phyloP scores from a whole-genome alignment of 257 asterid species.

The Nicotiana noctiflora region DNA sequence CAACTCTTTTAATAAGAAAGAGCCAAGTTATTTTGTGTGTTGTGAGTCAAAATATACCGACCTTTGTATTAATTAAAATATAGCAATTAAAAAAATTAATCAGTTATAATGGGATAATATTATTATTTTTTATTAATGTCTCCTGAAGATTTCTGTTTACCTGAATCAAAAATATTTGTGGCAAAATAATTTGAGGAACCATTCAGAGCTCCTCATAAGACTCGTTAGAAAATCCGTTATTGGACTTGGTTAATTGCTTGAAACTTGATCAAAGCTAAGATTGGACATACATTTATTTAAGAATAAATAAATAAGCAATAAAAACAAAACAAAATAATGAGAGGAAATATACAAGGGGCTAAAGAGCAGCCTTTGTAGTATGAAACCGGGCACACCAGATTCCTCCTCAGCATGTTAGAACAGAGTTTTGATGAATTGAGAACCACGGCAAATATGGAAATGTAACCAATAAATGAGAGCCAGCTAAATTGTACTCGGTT shows the following conservation, averaged over 20 bases:
- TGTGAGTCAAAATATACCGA: background rate
- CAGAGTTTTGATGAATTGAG: constrained; percentile 1
- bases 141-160: background rate
- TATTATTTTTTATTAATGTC: no score
- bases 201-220: no score
- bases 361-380: background rate
- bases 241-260: no score
- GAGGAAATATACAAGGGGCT: background rate
- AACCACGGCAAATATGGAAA: constrained; percentile 11
- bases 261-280: background rate
- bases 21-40: no score
- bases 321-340: background rate
- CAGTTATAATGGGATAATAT: no score
- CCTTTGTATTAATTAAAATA: background rate
- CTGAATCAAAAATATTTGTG: background rate
- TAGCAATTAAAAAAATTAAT: no score
- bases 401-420: background rate
- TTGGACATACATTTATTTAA: background rate
- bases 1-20: no score
- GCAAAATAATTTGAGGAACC: background rate
- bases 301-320: background rate
- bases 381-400: constrained; percentile 21
- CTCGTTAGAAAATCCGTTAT: no score
- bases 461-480: constrained; percentile 37
- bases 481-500: constrained; percentile 20